Conservation (phyloP, 345 rosid genomes). For the Rhodomyrtus tomentosa region DNA sequence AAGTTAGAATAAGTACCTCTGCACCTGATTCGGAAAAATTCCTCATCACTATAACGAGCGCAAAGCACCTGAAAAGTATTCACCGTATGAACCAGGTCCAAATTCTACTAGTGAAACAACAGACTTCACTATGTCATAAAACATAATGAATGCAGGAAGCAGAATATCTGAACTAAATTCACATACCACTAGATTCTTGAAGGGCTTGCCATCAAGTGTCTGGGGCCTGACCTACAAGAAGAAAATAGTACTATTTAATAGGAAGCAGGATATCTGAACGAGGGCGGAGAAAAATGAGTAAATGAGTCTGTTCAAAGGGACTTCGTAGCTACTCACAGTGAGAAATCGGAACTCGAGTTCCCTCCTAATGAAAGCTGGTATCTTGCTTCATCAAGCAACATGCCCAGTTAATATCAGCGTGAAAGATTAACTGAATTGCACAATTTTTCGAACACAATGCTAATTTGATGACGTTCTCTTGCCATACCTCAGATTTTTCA, state of each 20-base stretch:
- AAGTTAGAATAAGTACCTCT: conserved; percentile 23
- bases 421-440: background rate
- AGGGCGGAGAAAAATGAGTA: background rate
- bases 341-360: conserved; percentile 83
- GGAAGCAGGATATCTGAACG: background rate
- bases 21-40: conserved; percentile 66
- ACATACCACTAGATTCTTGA: conserved; percentile 49
- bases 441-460: background rate
- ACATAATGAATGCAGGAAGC: background rate
- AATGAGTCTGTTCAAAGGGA: background rate
- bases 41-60: conserved; percentile 67
- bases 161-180: background rate
- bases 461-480: background rate
- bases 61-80: conserved; percentile 54
- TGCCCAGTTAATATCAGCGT: background rate
- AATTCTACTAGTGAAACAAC: background rate
- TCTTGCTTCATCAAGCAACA: conserved; percentile 3
- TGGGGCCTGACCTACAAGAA: conserved; percentile 51
- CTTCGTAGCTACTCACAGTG: conserved; percentile 46
- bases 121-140: background rate
- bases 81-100: background rate
- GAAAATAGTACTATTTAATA: too few species aligned
- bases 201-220: conserved; percentile 61
- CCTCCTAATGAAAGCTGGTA: conserved; percentile 78
- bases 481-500: conserved; percentile 48